Conservation (phyloP, 345 rosid species). For the Aquilaria sinensis region DNA sequence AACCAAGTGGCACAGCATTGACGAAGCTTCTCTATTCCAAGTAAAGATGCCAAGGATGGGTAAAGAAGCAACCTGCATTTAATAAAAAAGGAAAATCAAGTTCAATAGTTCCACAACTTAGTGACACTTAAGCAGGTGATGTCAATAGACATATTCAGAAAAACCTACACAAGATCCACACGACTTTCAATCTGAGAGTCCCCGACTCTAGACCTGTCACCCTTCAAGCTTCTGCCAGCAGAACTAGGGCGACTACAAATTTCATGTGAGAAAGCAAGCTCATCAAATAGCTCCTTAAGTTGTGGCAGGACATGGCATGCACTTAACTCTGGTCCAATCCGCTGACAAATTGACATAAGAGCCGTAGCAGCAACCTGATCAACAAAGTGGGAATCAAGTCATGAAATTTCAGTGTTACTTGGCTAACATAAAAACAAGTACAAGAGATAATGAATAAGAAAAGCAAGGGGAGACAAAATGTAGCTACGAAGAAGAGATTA, state of each 20-base stretch:
- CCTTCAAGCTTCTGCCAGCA: slow-evolving; percentile 37
- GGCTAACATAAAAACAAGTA: slow-evolving; percentile 2
- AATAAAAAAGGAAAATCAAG: slow-evolving; percentile 14
- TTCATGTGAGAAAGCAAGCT: slow-evolving; percentile 90
- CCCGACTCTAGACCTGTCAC: slow-evolving; percentile 33
- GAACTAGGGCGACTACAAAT: slow-evolving; percentile 38
- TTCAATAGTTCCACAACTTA: slow-evolving; percentile 2
- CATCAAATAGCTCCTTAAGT: slow-evolving; percentile 86
- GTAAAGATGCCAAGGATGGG: slow-evolving; percentile 83
- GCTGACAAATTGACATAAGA: slow-evolving; percentile 72
- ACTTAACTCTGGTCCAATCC: slow-evolving; percentile 86
- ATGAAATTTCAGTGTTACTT: slow-evolving; percentile 6
- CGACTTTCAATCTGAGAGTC: slow-evolving; percentile 71
- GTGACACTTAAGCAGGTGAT: slow-evolving; percentile 13
- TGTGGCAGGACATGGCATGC: slow-evolving; percentile 84
- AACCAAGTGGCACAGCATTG: slow-evolving; percentile 93
- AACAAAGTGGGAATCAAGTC: slow-evolving; percentile 8
- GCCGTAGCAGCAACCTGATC: slow-evolving; percentile 74
- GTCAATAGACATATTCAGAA: slow-evolving; percentile 11
- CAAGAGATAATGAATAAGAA: slow-evolving; percentile 4
- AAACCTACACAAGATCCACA: slow-evolving; percentile 90
- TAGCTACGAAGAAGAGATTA: neutral
- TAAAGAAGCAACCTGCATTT: slow-evolving; percentile 75
- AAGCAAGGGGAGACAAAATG: neutral
- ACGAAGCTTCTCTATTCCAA: slow-evolving; percentile 93